These are phyloP conservation scores for Arthrobotrys entomopaga DNA, from an alignment of 2,329 filamentous ascomycete genomes.

Conservation along the genomic window DNA sequence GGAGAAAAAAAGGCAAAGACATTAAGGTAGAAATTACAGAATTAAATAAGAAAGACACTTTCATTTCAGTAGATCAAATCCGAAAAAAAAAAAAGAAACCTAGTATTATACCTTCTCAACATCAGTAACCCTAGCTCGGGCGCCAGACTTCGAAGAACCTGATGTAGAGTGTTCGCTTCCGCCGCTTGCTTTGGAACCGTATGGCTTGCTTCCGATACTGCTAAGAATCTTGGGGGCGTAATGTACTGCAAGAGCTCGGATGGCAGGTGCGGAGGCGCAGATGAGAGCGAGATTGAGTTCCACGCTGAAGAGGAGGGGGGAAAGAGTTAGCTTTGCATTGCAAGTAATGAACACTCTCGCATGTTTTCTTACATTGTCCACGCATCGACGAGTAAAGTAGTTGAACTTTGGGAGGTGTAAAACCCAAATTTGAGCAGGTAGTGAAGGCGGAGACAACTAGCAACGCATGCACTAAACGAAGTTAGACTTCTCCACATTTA, in stretches of 20 bases:
- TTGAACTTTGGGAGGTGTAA: slow-evolving; percentile 17
- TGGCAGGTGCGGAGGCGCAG: slow-evolving; percentile 43
- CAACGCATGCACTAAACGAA: slow-evolving; percentile 41
- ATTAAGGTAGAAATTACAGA: slow-evolving; percentile 14
- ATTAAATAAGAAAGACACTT: slow-evolving; percentile 5
- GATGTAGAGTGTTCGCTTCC: slow-evolving; percentile 22
- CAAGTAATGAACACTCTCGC: neutral
- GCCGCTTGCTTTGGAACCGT: slow-evolving; percentile 23
- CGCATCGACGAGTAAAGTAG: slow-evolving; percentile 33
- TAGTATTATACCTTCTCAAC: slow-evolving; percentile 19
- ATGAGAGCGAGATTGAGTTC: slow-evolving; percentile 50
- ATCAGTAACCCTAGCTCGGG: slow-evolving; percentile 18
- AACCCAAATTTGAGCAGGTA: slow-evolving; percentile 16
- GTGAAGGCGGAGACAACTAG: slow-evolving; percentile 36
- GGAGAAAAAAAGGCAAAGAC: slow-evolving; percentile 16
- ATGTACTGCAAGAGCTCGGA: slow-evolving; percentile 46
- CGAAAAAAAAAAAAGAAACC: neutral
- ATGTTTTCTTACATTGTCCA: slow-evolving; percentile 41
- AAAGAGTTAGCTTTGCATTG: no score
- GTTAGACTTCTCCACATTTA: slow-evolving; percentile 1
- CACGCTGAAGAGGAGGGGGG: slow-evolving; percentile 4
- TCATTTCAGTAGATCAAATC: neutral
- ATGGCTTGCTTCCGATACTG: slow-evolving; percentile 27
- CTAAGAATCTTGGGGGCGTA: slow-evolving; percentile 49
- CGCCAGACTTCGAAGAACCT: slow-evolving; percentile 10